phyloP scores from a whole-genome alignment of 148 eudicot genomes.

The Cornus kousa region DNA sequence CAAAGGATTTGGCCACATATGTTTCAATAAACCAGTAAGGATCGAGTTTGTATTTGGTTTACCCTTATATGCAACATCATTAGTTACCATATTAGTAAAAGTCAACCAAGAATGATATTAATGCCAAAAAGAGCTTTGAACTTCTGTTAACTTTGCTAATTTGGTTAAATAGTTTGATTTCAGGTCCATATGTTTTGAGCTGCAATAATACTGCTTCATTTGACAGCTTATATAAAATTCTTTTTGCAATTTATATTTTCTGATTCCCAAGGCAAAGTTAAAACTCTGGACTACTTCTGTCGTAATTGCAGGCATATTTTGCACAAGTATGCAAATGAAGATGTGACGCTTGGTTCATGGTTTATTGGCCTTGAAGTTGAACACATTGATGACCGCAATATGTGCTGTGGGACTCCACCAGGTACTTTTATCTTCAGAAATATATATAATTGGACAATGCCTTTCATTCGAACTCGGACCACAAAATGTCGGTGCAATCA shows the following conservation, averaged over 20 bases:
- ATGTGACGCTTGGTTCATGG: constrained; percentile 93
- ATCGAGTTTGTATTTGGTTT: constrained; percentile 10
- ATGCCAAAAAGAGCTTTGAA: not conserved
- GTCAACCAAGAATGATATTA: not conserved
- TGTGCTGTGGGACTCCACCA: constrained; percentile 99
- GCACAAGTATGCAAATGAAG: constrained; percentile 95
- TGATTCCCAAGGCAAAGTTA: not conserved
- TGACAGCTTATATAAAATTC: not conserved
- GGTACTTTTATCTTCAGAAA: constrained; percentile 34
- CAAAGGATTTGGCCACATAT: constrained; percentile 90
- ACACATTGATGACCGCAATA: constrained; percentile 81
- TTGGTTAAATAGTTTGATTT: not conserved
- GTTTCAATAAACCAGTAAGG: constrained; percentile 87
- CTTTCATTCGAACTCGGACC: not conserved
- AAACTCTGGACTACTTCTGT: not conserved
- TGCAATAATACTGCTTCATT: not conserved
- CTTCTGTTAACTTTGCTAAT: not conserved
- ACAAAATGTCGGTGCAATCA: not conserved
- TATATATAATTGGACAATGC: not conserved
- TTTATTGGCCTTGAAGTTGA: constrained; percentile 93
- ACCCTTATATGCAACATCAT: not conserved
- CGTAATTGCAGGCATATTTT: constrained; percentile 60
- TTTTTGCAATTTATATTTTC: not conserved
- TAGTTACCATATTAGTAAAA: not conserved
- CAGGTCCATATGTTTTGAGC: not conserved